phyloP scores from a whole-genome alignment of 257 asterid genomes.

The Salvia miltiorrhiza region DNA sequence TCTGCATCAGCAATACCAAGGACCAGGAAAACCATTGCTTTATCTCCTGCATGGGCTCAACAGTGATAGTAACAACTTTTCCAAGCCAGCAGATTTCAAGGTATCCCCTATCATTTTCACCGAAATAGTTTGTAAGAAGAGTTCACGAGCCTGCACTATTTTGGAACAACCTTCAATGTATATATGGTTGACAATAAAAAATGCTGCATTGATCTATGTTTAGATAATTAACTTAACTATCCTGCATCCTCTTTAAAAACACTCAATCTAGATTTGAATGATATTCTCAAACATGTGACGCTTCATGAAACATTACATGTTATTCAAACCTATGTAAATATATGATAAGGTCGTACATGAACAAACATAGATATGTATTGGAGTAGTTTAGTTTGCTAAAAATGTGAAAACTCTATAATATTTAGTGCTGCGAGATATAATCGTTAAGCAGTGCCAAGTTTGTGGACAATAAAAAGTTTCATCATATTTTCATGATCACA shows the following conservation, averaged over 20 bases:
- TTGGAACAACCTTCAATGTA: background rate
- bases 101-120: slow-evolving; percentile 34
- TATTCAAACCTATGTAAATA: slow-evolving; percentile 1
- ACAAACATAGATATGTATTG: background rate
- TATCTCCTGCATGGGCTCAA: slow-evolving; percentile 91
- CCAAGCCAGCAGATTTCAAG: slow-evolving; percentile 87
- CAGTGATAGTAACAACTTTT: slow-evolving; percentile 77
- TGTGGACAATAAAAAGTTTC: background rate
- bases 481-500: slow-evolving; percentile 8
- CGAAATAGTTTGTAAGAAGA: slow-evolving; percentile 10
- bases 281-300: background rate
- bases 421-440: background rate
- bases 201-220: background rate
- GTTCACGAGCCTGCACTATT: slow-evolving; percentile 1
- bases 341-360: background rate
- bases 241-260: background rate
- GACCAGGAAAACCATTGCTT: slow-evolving; percentile 66
- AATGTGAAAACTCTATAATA: background rate
- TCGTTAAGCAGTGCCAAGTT: slow-evolving; percentile 11
- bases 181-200: background rate
- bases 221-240: background rate
- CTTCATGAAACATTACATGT: background rate
- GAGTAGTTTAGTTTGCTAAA: background rate
- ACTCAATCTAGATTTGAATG: slow-evolving; percentile 2
- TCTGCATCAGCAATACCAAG: slow-evolving; percentile 55